Base-by-base conservation (phyloP, 2,329 filamentous ascomycete genomes). In the Fonsecaea multimorphosa region DNA sequence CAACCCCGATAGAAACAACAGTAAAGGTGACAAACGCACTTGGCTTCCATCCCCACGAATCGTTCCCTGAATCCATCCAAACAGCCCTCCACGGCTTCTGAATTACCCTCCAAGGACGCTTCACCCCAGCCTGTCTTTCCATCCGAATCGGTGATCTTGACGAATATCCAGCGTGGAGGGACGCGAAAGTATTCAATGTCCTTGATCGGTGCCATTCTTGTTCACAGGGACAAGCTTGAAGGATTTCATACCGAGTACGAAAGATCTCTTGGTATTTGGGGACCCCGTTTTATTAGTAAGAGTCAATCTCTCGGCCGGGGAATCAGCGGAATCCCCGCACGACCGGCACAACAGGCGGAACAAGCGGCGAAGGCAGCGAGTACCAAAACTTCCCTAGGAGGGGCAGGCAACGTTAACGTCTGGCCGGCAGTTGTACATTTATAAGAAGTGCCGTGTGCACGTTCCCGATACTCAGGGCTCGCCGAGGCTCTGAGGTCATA, bases 21-120 rank as follows among this genome's bases (percentile, higher is more conserved):
- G 34, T 57, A 57, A 57, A 57, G 54, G 19, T 31, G 54, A 57
- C 54, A 57, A 2, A 57, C 54, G 19, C 19, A 57, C 54, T 57
- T 57, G 54, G 54, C 54, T 57, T 57, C 54, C 54, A 57, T 40
- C 32, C 54, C 54, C 32, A 38, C 54, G 34, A 57, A 57, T 38
- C 54, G 54, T 57, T 57, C 54, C 54, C 54, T 57, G 54, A 57
- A 57, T 57, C n/a, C 54, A 40, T 57, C 54, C 54, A 57, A 57
- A 57, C 54, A 57, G 54, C 54, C 54, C 54, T 57, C 54, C 40
- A 57, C 54, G 34, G 54, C 54, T 57, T 57, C 54, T 27, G 54
- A 57, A 27, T 57, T 57, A 27, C 54, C 54, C 19, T 57, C 54
- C 9, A 57, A 57, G 54, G 54, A 57, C 32, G 54, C 54, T 57